phyloP scores from a whole-genome alignment of 2,329 filamentous ascomycete species.

The Pyricularia grisea region DNA sequence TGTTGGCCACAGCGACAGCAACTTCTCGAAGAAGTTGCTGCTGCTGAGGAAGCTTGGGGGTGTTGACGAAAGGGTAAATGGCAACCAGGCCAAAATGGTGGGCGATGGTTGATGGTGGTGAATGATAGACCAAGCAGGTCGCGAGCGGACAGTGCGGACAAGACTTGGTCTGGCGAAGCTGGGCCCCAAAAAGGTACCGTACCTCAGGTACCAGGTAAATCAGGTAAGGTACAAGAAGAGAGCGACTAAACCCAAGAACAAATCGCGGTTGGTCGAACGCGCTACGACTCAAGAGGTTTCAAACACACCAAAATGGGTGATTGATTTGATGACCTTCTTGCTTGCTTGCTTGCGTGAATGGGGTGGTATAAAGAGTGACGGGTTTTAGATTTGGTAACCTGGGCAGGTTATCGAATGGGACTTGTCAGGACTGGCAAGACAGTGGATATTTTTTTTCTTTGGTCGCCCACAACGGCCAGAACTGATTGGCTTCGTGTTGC shows the following conservation, averaged over 20 bases:
- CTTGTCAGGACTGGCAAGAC: neutral
- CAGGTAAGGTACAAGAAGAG: neutral
- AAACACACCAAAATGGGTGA: neutral
- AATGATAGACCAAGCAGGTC: neutral
- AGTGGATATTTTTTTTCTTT: constrained; percentile 3
- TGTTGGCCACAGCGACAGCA: constrained; percentile 6
- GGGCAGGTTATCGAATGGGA: neutral
- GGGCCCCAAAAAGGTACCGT: neutral
- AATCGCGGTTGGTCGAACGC: neutral
- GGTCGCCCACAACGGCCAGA: neutral
- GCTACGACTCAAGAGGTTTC: neutral
- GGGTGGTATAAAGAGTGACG: neutral
- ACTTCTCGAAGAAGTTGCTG: constrained; percentile 2
- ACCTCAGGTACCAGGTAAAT: neutral
- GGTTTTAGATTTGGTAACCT: neutral
- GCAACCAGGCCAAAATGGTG: neutral
- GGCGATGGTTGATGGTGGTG: neutral
- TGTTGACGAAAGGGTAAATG: neutral
- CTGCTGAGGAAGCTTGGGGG: constrained; percentile 1
- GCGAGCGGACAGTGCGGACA: neutral
- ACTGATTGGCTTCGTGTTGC: neutral
- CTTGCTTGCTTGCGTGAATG: neutral
- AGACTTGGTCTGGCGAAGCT: neutral
- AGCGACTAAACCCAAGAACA: neutral
- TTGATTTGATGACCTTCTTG: neutral